Evolutionary conservation across 129 eudicot genomes (phyloP), one percentile per base, ranked within the genome.

Genomic region (Pseudognaphalium luteoalbum): DNA sequence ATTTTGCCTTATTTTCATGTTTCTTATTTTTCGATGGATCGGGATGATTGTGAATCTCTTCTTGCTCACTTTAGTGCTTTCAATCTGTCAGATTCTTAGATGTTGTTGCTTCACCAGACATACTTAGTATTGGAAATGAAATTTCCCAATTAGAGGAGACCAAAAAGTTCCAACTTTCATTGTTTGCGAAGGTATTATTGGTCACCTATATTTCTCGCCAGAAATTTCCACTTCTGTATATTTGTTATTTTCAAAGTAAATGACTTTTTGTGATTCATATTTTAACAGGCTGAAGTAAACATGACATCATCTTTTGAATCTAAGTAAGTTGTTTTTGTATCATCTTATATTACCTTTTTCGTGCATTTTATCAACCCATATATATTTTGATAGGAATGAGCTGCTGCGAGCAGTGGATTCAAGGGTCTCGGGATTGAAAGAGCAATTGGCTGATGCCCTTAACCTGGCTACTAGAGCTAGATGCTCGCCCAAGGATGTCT

Each of bases 71-170:
- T 74, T 61, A 7, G 29, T 44, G 65, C 28, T 64, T 25, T 35
- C 76, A 67, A 57, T 42, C 44, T 59, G 20, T 61, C 87, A 95
- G 99, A 81, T 95, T 95, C 77, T 77, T 95, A 16, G 81, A 54
- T 11, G 58, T 95, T 47, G 82, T 81, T 74, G 91, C 80, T 73
- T 86, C 91, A 74, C 81, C 85, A 19, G 88, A 86, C 44, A 30
- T 83, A 66, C 82, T 86, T 57, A 76, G 75, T 59, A 68, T 91
- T 16, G 80, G 65, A 72, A 86, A 81, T 75, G 99, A 95, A 87
- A 87, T 95, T 66, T 83, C 86, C 76, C 96, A 95, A 76, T 78
- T 95, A 75, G 95, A 91, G 78, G 99, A 95, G 80, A 85, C 96
- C 37, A 89, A 82, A 50, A 85, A 68, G 68, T 94, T 94, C 80